Percentiles rank a stretch among this genome's conserved stretches.
These are phyloP conservation scores for Takashimella tepidaria DNA, from an alignment of 1,284 basidiomycete genomes.

Conservation along the genomic window DNA sequence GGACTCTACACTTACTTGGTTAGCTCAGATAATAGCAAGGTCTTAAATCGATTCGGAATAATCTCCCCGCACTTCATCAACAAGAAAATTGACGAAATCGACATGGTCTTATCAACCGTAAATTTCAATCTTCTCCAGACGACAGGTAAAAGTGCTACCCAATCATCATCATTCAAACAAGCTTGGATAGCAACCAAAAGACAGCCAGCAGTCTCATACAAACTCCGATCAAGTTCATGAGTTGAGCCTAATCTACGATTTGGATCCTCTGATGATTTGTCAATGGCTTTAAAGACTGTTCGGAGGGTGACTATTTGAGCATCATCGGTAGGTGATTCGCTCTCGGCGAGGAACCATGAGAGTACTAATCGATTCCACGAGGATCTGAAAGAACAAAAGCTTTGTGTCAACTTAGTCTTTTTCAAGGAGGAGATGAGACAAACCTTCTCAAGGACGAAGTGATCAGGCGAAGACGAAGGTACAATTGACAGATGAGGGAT, in stretches of 20 bases:
- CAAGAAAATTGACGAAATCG: constrained; percentile 21
- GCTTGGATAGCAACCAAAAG: constrained; percentile 30
- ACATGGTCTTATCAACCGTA: background rate
- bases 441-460: constrained; percentile 23
- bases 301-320: background rate
- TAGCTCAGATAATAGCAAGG: constrained; percentile 23
- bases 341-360: constrained; percentile 8
- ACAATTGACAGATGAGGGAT: constrained; percentile 26
- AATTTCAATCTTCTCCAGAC: constrained; percentile 23
- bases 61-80: constrained; percentile 40
- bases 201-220: background rate
- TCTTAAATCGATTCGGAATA: constrained; percentile 15
- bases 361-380: constrained; percentile 7
- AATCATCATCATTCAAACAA: constrained; percentile 27
- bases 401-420: background rate
- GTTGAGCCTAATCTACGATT: background rate
- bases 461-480: constrained; percentile 19
- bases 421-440: no score
- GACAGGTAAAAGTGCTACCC: constrained; percentile 25
- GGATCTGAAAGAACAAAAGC: constrained; percentile 2
- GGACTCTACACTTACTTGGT: constrained; percentile 14
- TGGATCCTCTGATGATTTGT: background rate
- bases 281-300: background rate
- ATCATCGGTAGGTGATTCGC: background rate
- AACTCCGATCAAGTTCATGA: background rate